phyloP scores from a whole-genome alignment of 257 asterid species.

The Solanum virginianum region DNA sequence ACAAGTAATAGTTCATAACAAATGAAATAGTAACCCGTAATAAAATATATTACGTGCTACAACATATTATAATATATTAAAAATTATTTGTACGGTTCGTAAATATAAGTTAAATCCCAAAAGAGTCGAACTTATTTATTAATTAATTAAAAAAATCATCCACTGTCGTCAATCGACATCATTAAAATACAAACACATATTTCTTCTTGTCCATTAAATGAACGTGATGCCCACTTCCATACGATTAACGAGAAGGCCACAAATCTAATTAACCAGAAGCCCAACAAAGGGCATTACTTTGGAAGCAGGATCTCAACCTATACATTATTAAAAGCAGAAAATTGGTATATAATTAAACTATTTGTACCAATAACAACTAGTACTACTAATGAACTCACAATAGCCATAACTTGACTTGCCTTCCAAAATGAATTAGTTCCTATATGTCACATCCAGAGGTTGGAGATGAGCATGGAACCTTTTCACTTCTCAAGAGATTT shows the following conservation, averaged over 20 bases:
- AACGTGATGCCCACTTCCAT: background rate
- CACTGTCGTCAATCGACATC: background rate
- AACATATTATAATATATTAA: no score
- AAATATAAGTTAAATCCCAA: background rate
- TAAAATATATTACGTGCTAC: no score
- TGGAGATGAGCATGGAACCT: background rate
- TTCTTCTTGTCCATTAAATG: background rate
- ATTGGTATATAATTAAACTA: background rate
- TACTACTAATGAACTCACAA: background rate
- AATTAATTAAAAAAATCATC: background rate
- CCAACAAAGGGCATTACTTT: background rate
- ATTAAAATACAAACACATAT: background rate
- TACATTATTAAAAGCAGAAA: background rate
- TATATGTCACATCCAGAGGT: background rate
- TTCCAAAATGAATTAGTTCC: background rate
- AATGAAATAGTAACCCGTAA: no score
- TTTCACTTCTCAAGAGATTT: background rate
- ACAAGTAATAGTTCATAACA: no score
- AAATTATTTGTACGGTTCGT: no score
- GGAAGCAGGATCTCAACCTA: background rate
- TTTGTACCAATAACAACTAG: background rate
- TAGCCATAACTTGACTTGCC: slow-evolving; percentile 1
- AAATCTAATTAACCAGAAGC: background rate
- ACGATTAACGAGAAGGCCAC: background rate
- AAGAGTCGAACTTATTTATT: background rate